Evolutionary conservation across 768 basidiomycete genomes (phyloP), one percentile per base, ranked within the genome.

Genomic region (Hydnomerulius pinastri): DNA sequence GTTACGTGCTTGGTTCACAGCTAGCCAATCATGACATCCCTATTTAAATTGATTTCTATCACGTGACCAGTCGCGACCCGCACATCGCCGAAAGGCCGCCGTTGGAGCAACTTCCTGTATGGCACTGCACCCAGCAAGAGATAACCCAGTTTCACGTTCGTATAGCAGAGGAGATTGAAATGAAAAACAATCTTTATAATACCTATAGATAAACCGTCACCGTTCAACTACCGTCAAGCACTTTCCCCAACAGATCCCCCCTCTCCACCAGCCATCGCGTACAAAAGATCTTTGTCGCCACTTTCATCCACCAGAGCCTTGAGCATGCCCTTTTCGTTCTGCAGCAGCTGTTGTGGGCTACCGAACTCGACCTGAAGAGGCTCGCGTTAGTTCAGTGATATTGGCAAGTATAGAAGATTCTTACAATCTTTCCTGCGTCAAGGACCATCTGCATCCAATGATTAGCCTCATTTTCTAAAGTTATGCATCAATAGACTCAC

Each of bases 251-350:
- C n/a, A n/a, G n/a, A n/a, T n/a, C n/a, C n/a, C n/a, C n/a, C 25
- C 25, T 38, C 29, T 10, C 51, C 32, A 6, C 38, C 33, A 35
- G 51, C 51, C 72, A 77, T 77, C 2, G 68, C 73, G 46, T 78
- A 77, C 29, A 85, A 60, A 4, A 58, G 60, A 4, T 74, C 75
- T 53, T 71, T 77, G 56, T 84, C 82, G 6, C 72, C 76, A 52
- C 79, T 81, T 51, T 77, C 77, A 43, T 84, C 78, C 0, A 85
- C 81, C 25, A 85, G 62, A 9, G 77, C 63, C 25, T 77, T 74
- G 43, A 85, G 71, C 48, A 68, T 65, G 7, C 83, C 77, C 15
- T 71, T 68, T 47, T 79, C 67, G 42, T 79, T 79, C 36, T 68
- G 67, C 39, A 87, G 70, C 27, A 90, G 69, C 7, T 66, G 68